Evolutionary conservation across 2,329 filamentous ascomycete species (phyloP), one percentile per base, ranked within the genome.

Genomic region (Elsinoe batatas): DNA sequence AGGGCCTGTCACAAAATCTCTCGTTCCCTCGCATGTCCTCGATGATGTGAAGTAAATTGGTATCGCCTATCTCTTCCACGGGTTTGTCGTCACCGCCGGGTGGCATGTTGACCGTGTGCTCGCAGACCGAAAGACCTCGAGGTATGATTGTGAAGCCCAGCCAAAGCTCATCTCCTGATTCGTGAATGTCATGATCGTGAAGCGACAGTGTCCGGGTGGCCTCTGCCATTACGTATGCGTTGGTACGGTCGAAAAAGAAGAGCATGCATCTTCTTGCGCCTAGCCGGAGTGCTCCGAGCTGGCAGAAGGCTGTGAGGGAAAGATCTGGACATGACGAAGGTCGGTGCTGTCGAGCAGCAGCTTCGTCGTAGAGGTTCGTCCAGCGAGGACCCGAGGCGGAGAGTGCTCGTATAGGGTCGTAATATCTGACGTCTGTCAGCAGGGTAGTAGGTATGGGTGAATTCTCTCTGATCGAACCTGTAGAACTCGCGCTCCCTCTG

Each of bases 181-280:
- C 59, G 8, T 73, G 69, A 38, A 64, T 65, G 3, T 64, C 58
- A 22, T 62, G 62, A 30, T 74, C 62, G 26, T 68, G 67, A 8
- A 76, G 63, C 51, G 67, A 67, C 5, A 71, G 61, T 0, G 69
- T 71, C 57, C 68, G 69, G 2, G 75, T 76, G 13, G 74, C 72
- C 61, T 79, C 77, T n/a, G 75, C 74, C 13, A 79, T 63, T 26
- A 78, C 72, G 57, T 75, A 78, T 59, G 78, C 75, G 18, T 66
- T 69, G 7, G 74, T 68, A 18, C 71, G 68, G 59, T 77, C 76
- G 54, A 79, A 73, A 10, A 79, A 67, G 58, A 71, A 74, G 54
- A 73, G 63, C 60, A 72, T 65, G 22, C 64, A 65, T 10, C 71
- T 64, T 20, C 67, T 63, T 2, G 65, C 64, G 32, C 68, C 59